Evolutionary conservation across 2,329 filamentous ascomycete genomes (phyloP), one percentile per base, ranked within the genome.

Genomic region (Hypoxylon sp.): DNA sequence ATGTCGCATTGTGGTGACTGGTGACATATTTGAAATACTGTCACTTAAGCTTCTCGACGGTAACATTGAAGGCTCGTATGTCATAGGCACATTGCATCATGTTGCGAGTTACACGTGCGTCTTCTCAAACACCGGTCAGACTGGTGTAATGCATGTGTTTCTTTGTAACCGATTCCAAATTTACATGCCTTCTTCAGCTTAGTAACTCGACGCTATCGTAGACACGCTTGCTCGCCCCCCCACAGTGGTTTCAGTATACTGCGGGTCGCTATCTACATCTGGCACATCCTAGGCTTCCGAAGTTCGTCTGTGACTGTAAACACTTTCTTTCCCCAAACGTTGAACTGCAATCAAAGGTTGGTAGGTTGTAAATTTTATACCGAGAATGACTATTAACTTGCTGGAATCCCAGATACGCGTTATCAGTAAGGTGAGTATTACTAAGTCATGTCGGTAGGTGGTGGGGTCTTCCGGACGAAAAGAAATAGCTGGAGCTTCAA

Each of bases 161-260:
- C 51, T 40, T 20, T 56, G 53, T 55, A 68, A 61, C 40, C 25
- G 61, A 70, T 70, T 70, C 68, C 68, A 70, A 70, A 70, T 70
- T 56, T 55, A 55, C 53, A 61, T 62, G 57, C 8, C 46, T n/a
- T 33, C 37, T 66, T 70, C 40, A 58, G 51, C 67, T 69, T 62
- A 59, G 64, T 58, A 64, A 63, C 59, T 57, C 31, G 25, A 25
- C 10, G 27, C 25, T 27, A 20, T 42, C 8, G 40, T 17, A 31
- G 54, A 44, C 40, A 30, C 30, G 22, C 44, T 49, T 46, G 40
- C 27, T 58, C 14, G 30, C 50, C 64, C 50, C 64, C 58, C 49
- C 64, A 59, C 54, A 50, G 30, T 27, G 10, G 44, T 33, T 50
- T 50, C 10, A 40, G 22, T 27, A 13, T 42, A 20, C 22, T 46